Conservation (phyloP, 768 basidiomycete species). For the Calocera cornea region DNA sequence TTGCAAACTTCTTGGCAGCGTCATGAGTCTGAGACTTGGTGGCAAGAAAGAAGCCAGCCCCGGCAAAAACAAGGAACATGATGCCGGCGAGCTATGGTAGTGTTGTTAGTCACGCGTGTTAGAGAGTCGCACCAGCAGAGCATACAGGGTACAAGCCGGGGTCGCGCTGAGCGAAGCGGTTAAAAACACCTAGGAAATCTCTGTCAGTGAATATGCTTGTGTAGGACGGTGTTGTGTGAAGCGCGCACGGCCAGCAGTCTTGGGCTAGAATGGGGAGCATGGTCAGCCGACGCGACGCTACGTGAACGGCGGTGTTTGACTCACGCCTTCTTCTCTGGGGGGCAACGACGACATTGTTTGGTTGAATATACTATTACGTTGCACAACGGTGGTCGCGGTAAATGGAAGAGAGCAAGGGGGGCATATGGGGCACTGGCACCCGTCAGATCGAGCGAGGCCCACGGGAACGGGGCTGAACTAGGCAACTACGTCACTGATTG, state of each 20-base stretch:
- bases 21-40: background rate
- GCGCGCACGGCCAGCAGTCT: background rate
- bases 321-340: constrained; percentile 3
- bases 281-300: background rate
- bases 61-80: constrained; percentile 1
- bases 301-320: background rate
- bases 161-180: background rate
- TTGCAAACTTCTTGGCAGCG: background rate
- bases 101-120: background rate
- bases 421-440: background rate
- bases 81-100: background rate
- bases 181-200: background rate
- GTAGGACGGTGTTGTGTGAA: background rate
- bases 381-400: background rate
- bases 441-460: background rate
- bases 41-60: background rate
- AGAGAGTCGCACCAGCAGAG: background rate
- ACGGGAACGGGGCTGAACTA: background rate
- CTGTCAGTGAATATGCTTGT: background rate
- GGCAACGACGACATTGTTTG: background rate
- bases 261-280: background rate
- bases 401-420: background rate
- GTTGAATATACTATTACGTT: background rate
- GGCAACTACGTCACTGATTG: background rate
- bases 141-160: background rate